Base-by-base conservation (phyloP, 116 monocot species). In the Trichopus zeylanicus region DNA sequence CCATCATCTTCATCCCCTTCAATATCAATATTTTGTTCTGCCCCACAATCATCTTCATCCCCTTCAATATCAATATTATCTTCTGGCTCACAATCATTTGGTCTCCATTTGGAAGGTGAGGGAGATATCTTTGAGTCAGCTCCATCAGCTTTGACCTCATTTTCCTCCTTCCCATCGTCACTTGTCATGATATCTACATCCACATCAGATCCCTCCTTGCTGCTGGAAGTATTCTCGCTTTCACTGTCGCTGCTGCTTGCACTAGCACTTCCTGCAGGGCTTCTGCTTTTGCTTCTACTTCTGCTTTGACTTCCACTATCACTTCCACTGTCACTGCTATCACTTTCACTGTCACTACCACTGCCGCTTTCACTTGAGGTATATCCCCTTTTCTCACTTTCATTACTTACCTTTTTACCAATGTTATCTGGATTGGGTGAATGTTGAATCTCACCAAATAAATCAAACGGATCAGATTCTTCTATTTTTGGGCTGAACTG, bases 201-300 rank as follows among this genome's bases (percentile, higher is more conserved):
- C 8, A 87, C 77, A 73, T 98, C 94, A 69, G 89, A 81, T 56
- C 67, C 90, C 66, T 98, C 91, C 53, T 85, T 91, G 68, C 84
- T 82, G 70, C 82, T 91, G 22, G 91, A 98, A 21, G 97, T 85
- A 62, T 60, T 86, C 75, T 83, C 86, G 78, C 85, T 91, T 6
- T 95, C 90, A 51, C 95, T 95, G 53, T 87, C 84, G 59, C 97
- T 97, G 77, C 87, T 90, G 75, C 97, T 95, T 73, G 63, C 77
- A 73, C 92, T 86, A 26, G 62, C 80, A 70, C 77, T 83, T 29
- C 70, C 85, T n/a, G 33, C 71, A 58, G 83, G 83, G 51, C 87
- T 92, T 75, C 46, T 74, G 62, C 80, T 85, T 49, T 73, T 85
- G 37, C 72, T 73, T 51, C 60, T n/a, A n/a, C n/a, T n/a, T 59